These are phyloP conservation scores for Tricharina praecox DNA, from an alignment of 495 filamentous ascomycete genomes.

Conservation along the genomic window DNA sequence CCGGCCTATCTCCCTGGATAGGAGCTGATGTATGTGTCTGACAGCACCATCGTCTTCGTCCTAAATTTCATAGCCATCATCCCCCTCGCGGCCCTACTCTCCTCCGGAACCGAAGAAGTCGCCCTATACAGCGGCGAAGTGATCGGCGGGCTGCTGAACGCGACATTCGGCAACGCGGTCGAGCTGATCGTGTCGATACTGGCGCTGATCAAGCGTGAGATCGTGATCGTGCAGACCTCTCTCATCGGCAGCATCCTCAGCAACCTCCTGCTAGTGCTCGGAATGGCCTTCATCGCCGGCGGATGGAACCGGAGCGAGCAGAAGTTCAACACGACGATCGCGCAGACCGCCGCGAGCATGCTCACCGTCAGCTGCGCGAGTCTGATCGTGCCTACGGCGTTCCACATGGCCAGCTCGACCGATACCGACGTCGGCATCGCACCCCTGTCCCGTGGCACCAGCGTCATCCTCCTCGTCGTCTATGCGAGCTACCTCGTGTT, in stretches of 20 bases:
- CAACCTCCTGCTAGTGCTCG: slow-evolving; percentile 78
- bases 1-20: slow-evolving; percentile 18
- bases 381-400: slow-evolving; percentile 80
- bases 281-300: slow-evolving; percentile 86
- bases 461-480: slow-evolving; percentile 57
- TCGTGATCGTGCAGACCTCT: slow-evolving; percentile 82
- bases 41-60: slow-evolving; percentile 45
- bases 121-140: slow-evolving; percentile 69
- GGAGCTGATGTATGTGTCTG: slow-evolving; percentile 26
- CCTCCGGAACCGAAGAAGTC: slow-evolving; percentile 84
- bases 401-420: slow-evolving; percentile 36
- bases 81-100: slow-evolving; percentile 73
- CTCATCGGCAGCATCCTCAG: slow-evolving; percentile 81
- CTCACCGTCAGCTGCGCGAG: slow-evolving; percentile 62
- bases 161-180: slow-evolving; percentile 80
- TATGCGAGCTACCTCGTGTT: slow-evolving; percentile 67
- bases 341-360: slow-evolving; percentile 72
- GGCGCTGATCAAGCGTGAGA: slow-evolving; percentile 52
- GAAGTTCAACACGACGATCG: slow-evolving; percentile 84
- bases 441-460: slow-evolving; percentile 50
- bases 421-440: slow-evolving; percentile 33
- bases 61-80: slow-evolving; percentile 84
- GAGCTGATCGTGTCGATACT: slow-evolving; percentile 84
- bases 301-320: slow-evolving; percentile 66
- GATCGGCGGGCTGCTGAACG: slow-evolving; percentile 71